Base-by-base conservation (phyloP, 441 rosid species). In the Pelargonium myrrhifolium region DNA sequence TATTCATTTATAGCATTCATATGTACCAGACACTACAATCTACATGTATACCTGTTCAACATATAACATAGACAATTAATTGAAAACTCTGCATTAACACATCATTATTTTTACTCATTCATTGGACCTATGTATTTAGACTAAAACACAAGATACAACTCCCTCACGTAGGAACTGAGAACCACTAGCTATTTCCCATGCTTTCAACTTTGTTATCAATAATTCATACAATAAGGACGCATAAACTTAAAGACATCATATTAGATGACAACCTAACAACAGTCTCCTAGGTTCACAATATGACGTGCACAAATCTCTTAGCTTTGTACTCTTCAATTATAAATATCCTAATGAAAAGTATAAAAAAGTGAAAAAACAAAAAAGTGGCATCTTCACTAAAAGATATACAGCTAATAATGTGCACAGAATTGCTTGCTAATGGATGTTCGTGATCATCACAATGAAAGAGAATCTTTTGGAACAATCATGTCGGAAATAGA, bases 201-300 rank as follows among this genome's bases (percentile, higher is more conserved):
- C 47, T 1, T 14, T 22, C 12, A 12, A 59, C 3, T 59, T 14
- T 59, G 24, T 21, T 7, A 2, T 22, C 61, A 55, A 20, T 24
- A 11, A 11, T 37, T 60, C 64, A 4, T 28, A 60, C 11, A 60
- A 55, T 18, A 20, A 55, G 14, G 21, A 18, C 28, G 9, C 28
- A 88, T 96, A 8, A 15, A 55, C 11, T 18, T 20, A 20, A 21
- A 18, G 21, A 21, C 9, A 20, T 17, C 20, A 20, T 8, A 55
- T 18, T 55, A 20, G 24, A 55, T 18, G 61, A 55, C 7, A 8
- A 6, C 61, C 21, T 20, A 21, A 17, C 98, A 92, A 35, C 39
- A 35, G 39, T 53, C 21, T 55, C 8, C 12, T 9, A 55, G 61
- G 21, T 20, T 17, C n/a, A n/a, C 26, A 35, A 35, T 6, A 55